These are phyloP conservation scores for Willaertia magna DNA, from an alignment of 208 protist genomes.

Conservation along the genomic window DNA sequence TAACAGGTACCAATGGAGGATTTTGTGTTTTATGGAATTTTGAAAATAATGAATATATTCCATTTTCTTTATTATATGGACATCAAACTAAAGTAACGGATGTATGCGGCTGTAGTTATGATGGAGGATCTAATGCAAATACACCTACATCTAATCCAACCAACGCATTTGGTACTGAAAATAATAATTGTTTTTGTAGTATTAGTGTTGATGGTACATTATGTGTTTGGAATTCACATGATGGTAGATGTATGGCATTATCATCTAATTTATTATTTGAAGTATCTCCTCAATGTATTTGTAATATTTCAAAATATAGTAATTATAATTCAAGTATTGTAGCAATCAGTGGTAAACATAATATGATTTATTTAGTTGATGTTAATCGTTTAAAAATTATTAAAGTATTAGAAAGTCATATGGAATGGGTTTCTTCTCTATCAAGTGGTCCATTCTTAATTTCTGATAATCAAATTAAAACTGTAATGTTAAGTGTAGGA, in stretches of 20 bases:
- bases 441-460: background rate
- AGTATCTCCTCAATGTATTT: background rate
- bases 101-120: background rate
- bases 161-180: background rate
- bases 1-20: background rate
- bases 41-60: background rate
- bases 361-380: conserved; percentile 3
- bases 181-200: background rate
- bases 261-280: background rate
- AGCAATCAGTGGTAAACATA: background rate
- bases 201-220: background rate
- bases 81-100: background rate
- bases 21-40: background rate
- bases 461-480: background rate
- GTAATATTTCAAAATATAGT: background rate
- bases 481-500: background rate
- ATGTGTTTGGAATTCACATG: background rate
- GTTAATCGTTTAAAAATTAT: background rate
- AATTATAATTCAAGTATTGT: background rate
- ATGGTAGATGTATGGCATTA: conserved; percentile 1
- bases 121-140: background rate
- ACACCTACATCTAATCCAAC: background rate
- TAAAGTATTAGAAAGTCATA: background rate
- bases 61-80: background rate
- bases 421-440: background rate